A percentile compares a stretch with the other conserved stretches of the same genome.
Conservation (phyloP, 2,329 filamentous ascomycete species). For the Paecilomyces formosus region DNA sequence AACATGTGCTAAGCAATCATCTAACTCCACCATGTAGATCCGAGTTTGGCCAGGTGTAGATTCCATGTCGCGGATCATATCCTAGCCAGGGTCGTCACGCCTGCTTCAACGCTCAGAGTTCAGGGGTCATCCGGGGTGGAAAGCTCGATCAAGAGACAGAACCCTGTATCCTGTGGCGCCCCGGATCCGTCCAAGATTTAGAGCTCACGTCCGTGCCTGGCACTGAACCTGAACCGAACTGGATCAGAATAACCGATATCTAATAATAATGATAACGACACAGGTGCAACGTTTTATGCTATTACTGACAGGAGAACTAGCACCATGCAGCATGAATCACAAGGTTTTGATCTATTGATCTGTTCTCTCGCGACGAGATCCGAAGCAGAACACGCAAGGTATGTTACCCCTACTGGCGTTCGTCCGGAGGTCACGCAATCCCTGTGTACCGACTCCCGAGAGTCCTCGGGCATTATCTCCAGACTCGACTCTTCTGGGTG, state of each 20-base stretch:
- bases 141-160: neutral
- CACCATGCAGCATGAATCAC: neutral
- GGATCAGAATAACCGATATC: neutral
- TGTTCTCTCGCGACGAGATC: neutral
- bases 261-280: neutral
- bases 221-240: neutral
- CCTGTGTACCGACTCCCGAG: neutral
- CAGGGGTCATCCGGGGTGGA: neutral
- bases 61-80: neutral
- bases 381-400: neutral
- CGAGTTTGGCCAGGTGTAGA: neutral
- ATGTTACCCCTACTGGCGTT: neutral
- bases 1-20: neutral
- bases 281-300: neutral
- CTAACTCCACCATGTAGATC: neutral
- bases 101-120: neutral
- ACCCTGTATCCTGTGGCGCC: neutral
- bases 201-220: neutral
- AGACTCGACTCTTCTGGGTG: neutral
- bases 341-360: neutral
- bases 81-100: neutral
- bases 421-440: neutral
- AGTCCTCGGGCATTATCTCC: neutral
- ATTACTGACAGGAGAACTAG: neutral
- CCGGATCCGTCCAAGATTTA: neutral